A percentile compares a stretch with the other conserved stretches of the same genome.
These are phyloP conservation scores for Penicillium sumatraense DNA, from an alignment of 2,329 filamentous ascomycete species.

Conservation along the genomic window DNA sequence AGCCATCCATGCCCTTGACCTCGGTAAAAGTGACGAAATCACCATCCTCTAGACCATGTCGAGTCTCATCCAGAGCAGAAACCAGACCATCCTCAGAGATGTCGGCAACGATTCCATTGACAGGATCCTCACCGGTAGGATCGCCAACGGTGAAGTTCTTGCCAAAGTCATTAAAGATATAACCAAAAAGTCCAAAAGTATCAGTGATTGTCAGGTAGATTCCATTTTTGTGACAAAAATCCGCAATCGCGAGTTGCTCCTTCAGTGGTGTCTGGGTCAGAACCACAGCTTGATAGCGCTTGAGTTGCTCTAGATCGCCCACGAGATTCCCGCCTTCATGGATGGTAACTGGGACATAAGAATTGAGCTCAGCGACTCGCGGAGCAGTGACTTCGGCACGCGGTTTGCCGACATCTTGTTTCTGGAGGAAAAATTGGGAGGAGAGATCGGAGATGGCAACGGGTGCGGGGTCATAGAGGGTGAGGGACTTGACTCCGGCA, in stretches of 20 bases:
- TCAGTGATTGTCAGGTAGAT: slow-evolving; percentile 89
- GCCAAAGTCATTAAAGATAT: slow-evolving; percentile 96
- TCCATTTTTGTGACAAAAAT: slow-evolving; percentile 92
- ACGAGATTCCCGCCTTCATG: slow-evolving; percentile 69
- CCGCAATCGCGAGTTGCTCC: slow-evolving; percentile 80
- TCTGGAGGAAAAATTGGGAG: slow-evolving; percentile 93
- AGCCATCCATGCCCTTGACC: slow-evolving; percentile 83
- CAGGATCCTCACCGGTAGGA: slow-evolving; percentile 83
- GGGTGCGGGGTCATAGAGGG: slow-evolving; percentile 86
- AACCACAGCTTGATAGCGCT: slow-evolving; percentile 91
- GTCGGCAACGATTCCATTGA: slow-evolving; percentile 84
- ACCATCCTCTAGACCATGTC: slow-evolving; percentile 93
- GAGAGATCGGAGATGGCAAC: slow-evolving; percentile 87
- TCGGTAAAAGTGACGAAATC: slow-evolving; percentile 96
- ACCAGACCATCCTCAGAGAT: slow-evolving; percentile 91
- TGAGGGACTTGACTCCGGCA: slow-evolving; percentile 96
- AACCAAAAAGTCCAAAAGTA: slow-evolving; percentile 91
- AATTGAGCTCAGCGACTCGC: slow-evolving; percentile 90
- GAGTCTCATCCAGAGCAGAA: slow-evolving; percentile 89
- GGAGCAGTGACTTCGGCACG: slow-evolving; percentile 86
- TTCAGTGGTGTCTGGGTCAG: slow-evolving; percentile 82
- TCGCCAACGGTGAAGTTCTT: slow-evolving; percentile 91
- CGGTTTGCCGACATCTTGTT: slow-evolving; percentile 87
- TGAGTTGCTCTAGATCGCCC: slow-evolving; percentile 77
- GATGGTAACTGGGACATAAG: slow-evolving; percentile 88